phyloP scores from a whole-genome alignment of 495 filamentous ascomycete species.

The Corynascus novoguineensis region DNA sequence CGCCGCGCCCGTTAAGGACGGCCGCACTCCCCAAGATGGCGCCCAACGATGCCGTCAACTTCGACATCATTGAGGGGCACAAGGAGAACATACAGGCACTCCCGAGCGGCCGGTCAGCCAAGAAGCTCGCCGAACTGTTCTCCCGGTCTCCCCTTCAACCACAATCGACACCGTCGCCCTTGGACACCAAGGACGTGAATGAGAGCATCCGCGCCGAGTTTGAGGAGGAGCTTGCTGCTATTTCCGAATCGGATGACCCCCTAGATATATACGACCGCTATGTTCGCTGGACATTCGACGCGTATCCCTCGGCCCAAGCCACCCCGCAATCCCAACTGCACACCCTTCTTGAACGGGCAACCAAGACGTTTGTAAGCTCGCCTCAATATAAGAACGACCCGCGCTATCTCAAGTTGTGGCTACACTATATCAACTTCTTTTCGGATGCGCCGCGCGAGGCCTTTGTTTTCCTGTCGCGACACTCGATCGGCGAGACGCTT shows the following conservation, averaged over 20 bases:
- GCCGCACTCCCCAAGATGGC: constrained; percentile 36
- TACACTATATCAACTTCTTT: constrained; percentile 89
- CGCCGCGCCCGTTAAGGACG: not conserved
- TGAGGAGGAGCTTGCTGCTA: constrained; percentile 70
- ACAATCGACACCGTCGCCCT: constrained; percentile 53
- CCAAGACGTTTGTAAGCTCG: constrained; percentile 76
- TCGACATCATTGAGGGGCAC: constrained; percentile 91
- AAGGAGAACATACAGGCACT: constrained; percentile 97
- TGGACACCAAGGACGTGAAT: constrained; percentile 69
- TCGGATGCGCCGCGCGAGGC: constrained; percentile 87
- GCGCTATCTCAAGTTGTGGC: constrained; percentile 86
- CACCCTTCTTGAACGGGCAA: constrained; percentile 86
- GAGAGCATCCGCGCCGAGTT: constrained; percentile 75
- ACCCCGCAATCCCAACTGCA: constrained; percentile 84
- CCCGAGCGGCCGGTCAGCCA: constrained; percentile 83
- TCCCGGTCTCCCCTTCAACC: constrained; percentile 57
- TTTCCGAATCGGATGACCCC: constrained; percentile 87
- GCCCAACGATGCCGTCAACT: constrained; percentile 58
- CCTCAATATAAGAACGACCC: constrained; percentile 91
- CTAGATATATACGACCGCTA: constrained; percentile 95
- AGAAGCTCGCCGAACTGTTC: constrained; percentile 79
- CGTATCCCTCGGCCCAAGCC: constrained; percentile 89
- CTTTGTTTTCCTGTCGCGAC: constrained; percentile 84
- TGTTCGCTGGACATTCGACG: constrained; percentile 90
- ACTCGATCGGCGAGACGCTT: constrained; percentile 77